These are phyloP conservation scores for Fonticula alba DNA, from an alignment of 78 protist species.

Conservation along the genomic window DNA sequence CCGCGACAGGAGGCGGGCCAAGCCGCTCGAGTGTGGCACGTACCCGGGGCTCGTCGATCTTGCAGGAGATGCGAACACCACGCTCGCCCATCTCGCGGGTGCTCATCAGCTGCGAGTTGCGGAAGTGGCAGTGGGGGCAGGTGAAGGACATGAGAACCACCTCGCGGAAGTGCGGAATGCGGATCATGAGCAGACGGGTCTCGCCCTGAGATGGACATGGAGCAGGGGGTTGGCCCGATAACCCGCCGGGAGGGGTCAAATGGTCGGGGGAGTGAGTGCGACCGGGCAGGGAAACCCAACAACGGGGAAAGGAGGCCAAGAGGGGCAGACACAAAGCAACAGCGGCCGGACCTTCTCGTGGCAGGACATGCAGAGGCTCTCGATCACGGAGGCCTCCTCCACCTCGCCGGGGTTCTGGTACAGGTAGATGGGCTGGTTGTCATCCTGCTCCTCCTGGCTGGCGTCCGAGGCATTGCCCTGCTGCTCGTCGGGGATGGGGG, in stretches of 20 bases:
- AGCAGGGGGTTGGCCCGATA: no score
- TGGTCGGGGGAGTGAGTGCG: background rate
- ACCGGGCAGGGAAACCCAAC: background rate
- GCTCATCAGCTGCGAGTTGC: constrained; percentile 33
- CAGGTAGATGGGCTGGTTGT: no score
- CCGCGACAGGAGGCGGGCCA: no score
- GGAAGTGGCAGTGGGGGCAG: constrained; percentile 69
- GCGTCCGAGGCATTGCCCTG: no score
- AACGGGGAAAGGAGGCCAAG: background rate
- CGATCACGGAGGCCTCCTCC: constrained; percentile 7
- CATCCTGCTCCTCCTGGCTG: no score
- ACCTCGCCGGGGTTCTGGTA: no score
- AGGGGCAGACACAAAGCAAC: background rate
- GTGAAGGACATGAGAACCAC: constrained; percentile 59
- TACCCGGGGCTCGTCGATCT: constrained; percentile 26
- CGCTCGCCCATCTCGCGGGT: constrained; percentile 29
- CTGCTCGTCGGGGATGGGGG: no score
- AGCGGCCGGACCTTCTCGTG: constrained; percentile 7
- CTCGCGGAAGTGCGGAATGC: constrained; percentile 69
- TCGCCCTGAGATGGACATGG: no score
- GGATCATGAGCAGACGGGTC: constrained; percentile 52
- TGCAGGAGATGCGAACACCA: constrained; percentile 32
- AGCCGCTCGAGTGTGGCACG: no score
- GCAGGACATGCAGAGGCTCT: constrained; percentile 41
- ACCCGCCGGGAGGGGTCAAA: background rate